phyloP scores from a whole-genome alignment of 805 yeast species.

The Suhomyces sp. region DNA sequence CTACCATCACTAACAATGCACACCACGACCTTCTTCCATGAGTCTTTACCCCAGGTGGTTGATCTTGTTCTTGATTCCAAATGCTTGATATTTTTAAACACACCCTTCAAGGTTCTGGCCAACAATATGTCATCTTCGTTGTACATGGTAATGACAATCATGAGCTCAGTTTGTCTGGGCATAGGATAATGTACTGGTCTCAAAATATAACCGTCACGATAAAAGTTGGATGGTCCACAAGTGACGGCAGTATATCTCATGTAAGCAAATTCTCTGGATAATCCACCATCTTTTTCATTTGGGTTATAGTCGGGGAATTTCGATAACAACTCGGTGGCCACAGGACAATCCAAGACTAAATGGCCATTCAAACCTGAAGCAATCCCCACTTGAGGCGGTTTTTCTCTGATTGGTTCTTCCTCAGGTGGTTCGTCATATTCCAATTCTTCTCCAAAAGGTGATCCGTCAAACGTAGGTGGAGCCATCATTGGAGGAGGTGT shows the following conservation, averaged over 20 bases:
- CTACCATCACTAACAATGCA: slow-evolving; percentile 64
- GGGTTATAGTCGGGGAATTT: slow-evolving; percentile 40
- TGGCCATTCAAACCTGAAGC: slow-evolving; percentile 57
- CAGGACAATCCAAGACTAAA: slow-evolving; percentile 84
- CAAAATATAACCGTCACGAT: slow-evolving; percentile 51
- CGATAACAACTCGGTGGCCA: slow-evolving; percentile 60
- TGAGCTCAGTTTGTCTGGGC: slow-evolving; percentile 55
- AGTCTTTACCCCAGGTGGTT: slow-evolving; percentile 48
- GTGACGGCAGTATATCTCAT: slow-evolving; percentile 65
- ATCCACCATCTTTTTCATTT: slow-evolving; percentile 35
- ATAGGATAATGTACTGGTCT: slow-evolving; percentile 53
- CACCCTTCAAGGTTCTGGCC: slow-evolving; percentile 61
- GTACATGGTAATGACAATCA: slow-evolving; percentile 63
- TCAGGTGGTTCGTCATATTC: slow-evolving; percentile 32
- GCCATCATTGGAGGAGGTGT: slow-evolving; percentile 12
- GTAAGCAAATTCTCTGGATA: slow-evolving; percentile 54
- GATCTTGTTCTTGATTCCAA: slow-evolving; percentile 46
- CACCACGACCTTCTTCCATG: slow-evolving; percentile 62
- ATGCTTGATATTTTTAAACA: slow-evolving; percentile 61
- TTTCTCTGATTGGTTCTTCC: slow-evolving; percentile 28
- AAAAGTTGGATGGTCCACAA: slow-evolving; percentile 65
- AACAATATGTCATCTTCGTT: slow-evolving; percentile 63
- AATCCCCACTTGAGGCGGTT: slow-evolving; percentile 33
- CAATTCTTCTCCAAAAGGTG: slow-evolving; percentile 29
- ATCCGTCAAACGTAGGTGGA: slow-evolving; percentile 12